Evolutionary conservation across 345 rosid species (phyloP).

Genomic region (Hibiscus trionum): DNA sequence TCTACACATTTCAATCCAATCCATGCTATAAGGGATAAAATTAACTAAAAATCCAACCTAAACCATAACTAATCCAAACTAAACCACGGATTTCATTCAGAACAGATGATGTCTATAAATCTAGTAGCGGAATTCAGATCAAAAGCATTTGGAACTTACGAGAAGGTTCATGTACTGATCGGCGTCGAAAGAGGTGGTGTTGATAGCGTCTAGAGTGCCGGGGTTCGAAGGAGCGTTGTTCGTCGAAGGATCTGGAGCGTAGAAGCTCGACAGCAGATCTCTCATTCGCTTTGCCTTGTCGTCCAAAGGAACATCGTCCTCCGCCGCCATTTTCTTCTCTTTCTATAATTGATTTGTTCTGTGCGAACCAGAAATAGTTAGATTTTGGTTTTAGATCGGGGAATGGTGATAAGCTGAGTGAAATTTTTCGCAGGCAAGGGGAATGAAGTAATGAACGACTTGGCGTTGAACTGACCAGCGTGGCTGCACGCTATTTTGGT

Average conservation of each 20-base stretch:
- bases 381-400: background rate
- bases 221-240: constrained; percentile 31
- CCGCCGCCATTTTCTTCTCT: constrained; percentile 41
- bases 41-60: background rate
- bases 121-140: background rate
- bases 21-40: background rate
- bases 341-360: background rate
- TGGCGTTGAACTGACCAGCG: background rate
- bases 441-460: background rate
- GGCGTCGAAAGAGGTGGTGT: constrained; percentile 71
- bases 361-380: background rate
- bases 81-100: background rate
- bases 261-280: constrained; percentile 96
- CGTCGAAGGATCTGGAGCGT: constrained; percentile 80
- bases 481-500: background rate
- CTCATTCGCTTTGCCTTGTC: constrained; percentile 99
- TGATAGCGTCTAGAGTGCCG: constrained; percentile 64
- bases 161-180: constrained; percentile 92
- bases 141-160: constrained; percentile 26
- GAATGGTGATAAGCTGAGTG: no score
- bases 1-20: constrained; percentile 34
- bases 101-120: background rate
- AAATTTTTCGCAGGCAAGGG: background rate
- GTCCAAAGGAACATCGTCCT: constrained; percentile 69
- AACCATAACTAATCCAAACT: background rate